Base-by-base conservation (phyloP, 163 green algal species). In the Trebouxiophyceae sp. region DNA sequence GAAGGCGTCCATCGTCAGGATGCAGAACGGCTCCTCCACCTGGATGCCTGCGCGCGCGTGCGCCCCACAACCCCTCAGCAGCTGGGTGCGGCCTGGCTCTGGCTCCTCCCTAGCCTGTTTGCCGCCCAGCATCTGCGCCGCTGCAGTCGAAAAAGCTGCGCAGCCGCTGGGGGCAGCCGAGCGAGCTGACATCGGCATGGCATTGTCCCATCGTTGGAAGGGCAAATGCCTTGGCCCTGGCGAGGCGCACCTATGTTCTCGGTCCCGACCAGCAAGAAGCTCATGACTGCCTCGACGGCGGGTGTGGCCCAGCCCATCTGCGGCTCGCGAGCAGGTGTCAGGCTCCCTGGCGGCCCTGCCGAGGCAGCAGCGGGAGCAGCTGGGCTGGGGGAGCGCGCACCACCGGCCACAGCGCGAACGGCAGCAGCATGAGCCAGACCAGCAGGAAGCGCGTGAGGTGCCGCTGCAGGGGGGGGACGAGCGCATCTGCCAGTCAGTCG, bases 21-120 rank as follows among this genome's bases (percentile, higher is more conserved):
- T 77, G 46, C 62, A 65, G 45, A 86, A 84, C 24, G 81, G 78
- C 65, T 87, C 78, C 68, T 87, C 81, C 29, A 86, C 83, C 60
- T 79, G 60, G 4, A 86, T 70, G 2, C 79, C 79, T 57, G n/a
- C n/a, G n/a, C n/a, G n/a, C n/a, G n/a, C n/a, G n/a, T n/a, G n/a
- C 12, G 8, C 39, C 8, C 8, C 8, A 50, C 12, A 50, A 50
- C 16, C 16, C 12, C 12, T 8, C 8, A 50, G 39, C 39, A 50
- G 16, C 39, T n/a, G 39, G 39, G 39, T 50, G 39, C 12, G 39
- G 16, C 16, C 16, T 8, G 16, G 39, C 39, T n/a, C n/a, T n/a
- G n/a, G n/a, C n/a, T n/a, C n/a, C n/a, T n/a, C n/a, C n/a, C n/a
- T n/a, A n/a, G n/a, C n/a, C n/a, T n/a, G n/a, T n/a, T n/a, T n/a